Conservation (phyloP, 2,329 filamentous ascomycete genomes). For the Dactylonectria macrodidyma region DNA sequence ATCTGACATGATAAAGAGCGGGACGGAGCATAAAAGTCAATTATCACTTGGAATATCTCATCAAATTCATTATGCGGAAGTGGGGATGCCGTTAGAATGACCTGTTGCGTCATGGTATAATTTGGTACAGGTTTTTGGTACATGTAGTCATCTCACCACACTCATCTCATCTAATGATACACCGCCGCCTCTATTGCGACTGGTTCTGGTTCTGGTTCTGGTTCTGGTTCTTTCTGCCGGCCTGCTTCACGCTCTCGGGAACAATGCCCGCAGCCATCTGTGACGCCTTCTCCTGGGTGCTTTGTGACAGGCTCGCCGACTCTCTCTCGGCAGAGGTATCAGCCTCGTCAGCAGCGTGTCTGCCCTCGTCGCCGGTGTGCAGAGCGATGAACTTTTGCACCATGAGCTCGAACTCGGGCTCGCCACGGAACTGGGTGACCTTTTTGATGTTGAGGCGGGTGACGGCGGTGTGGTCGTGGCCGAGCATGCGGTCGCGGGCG, state of each 20-base stretch:
- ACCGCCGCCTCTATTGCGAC: constrained; percentile 38
- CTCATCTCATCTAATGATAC: constrained; percentile 42
- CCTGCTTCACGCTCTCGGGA: constrained; percentile 46
- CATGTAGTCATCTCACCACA: constrained; percentile 38
- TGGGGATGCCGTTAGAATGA: constrained; percentile 32
- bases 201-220: constrained; percentile 40
- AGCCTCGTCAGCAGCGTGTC: constrained; percentile 16
- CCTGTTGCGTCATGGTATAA: constrained; percentile 43
- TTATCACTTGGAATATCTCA: constrained; percentile 17
- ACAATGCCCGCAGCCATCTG: constrained; percentile 51
- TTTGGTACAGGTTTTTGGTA: constrained; percentile 51
- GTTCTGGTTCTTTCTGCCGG: constrained; percentile 38
- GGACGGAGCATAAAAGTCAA: constrained; percentile 32
- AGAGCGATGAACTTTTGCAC: constrained; percentile 61
- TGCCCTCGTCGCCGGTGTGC: constrained; percentile 38
- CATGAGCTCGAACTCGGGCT: constrained; percentile 77
- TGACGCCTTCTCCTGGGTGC: constrained; percentile 52
- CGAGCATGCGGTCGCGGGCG: constrained; percentile 72
- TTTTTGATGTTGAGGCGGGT: constrained; percentile 87
- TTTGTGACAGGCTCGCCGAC: constrained; percentile 41
- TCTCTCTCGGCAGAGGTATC: constrained; percentile 37
- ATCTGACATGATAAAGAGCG: constrained; percentile 28
- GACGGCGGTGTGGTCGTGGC: constrained; percentile 75
- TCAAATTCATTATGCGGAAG: constrained; percentile 5
- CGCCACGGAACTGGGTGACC: constrained; percentile 84